phyloP scores from a whole-genome alignment of 495 filamentous ascomycete species.

The Cetradonia linearis region DNA sequence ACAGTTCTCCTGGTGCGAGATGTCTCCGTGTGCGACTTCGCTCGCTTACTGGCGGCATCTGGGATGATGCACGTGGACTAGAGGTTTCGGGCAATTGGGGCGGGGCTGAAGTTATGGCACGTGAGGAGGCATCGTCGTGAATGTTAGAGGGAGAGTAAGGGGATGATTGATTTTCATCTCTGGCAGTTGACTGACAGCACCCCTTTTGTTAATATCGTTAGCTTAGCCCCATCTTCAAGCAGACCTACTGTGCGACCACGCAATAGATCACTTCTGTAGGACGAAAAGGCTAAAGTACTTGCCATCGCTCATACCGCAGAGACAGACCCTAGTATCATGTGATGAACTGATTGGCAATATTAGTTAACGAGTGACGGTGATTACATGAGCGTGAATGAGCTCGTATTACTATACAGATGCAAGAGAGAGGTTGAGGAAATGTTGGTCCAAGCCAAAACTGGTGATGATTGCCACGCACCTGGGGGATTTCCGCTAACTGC shows the following conservation, averaged over 20 bases:
- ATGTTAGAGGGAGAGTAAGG: constrained; percentile 20
- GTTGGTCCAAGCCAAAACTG: neutral
- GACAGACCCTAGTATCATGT: neutral
- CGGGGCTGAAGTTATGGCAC: constrained; percentile 20
- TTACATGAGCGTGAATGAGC: constrained; percentile 12
- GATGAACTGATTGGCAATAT: neutral
- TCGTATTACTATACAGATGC: neutral
- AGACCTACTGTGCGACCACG: neutral
- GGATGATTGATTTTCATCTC: constrained; percentile 16
- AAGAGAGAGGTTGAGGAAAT: neutral
- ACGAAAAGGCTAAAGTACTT: constrained; percentile 8
- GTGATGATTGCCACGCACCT: constrained; percentile 7
- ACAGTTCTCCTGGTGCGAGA: constrained; percentile 36
- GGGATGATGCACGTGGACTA: constrained; percentile 16
- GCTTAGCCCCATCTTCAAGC: neutral
- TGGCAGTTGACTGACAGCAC: constrained; percentile 23
- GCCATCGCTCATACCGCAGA: constrained; percentile 19
- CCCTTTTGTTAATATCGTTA: constrained; percentile 15
- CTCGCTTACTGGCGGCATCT: constrained; percentile 12
- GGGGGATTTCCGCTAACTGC: neutral
- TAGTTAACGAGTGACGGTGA: constrained; percentile 11
- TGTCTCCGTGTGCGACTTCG: constrained; percentile 18
- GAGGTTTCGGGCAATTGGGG: constrained; percentile 17
- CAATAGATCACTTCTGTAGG: neutral
- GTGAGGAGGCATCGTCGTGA: constrained; percentile 24